Evolutionary conservation across 2,329 filamentous ascomycete genomes (phyloP).

Genomic region (Fusarium miscanthi): DNA sequence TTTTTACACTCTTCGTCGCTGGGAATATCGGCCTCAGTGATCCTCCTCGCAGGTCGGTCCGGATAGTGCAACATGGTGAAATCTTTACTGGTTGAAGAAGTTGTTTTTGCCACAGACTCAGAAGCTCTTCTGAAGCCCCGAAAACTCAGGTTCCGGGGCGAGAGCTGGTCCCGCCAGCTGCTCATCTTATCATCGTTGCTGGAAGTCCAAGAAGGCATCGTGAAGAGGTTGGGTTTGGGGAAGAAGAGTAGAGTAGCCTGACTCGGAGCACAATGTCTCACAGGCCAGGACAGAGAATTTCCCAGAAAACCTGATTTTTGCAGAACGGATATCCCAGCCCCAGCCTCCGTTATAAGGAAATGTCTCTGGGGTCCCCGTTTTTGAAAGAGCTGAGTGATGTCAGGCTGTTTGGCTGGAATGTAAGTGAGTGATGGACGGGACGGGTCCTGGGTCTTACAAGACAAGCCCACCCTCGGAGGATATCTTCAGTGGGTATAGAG

Average conservation of each 20-base stretch:
- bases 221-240: constrained; percentile 8
- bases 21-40: constrained; percentile 38
- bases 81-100: constrained; percentile 6
- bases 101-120: constrained; percentile 26
- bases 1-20: constrained; percentile 39
- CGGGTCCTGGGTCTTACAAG: constrained; percentile 10
- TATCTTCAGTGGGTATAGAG: constrained; percentile 11
- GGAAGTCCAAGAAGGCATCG: constrained; percentile 32
- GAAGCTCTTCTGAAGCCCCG: constrained; percentile 37
- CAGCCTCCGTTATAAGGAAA: constrained; percentile 26
- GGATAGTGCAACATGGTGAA: constrained; percentile 42
- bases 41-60: constrained; percentile 36
- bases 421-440: constrained; percentile 33
- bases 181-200: constrained; percentile 36
- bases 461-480: not conserved
- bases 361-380: constrained; percentile 5
- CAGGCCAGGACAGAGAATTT: constrained; percentile 2
- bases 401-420: constrained; percentile 33
- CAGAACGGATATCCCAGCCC: not conserved
- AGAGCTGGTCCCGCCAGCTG: constrained; percentile 40
- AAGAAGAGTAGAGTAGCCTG: not conserved
- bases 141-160: constrained; percentile 28
- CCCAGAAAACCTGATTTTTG: constrained; percentile 12
- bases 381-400: constrained; percentile 14
- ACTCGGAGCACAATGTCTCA: constrained; percentile 20